Conservation (phyloP, 305 asterid species). For the Rubia peregrina region DNA sequence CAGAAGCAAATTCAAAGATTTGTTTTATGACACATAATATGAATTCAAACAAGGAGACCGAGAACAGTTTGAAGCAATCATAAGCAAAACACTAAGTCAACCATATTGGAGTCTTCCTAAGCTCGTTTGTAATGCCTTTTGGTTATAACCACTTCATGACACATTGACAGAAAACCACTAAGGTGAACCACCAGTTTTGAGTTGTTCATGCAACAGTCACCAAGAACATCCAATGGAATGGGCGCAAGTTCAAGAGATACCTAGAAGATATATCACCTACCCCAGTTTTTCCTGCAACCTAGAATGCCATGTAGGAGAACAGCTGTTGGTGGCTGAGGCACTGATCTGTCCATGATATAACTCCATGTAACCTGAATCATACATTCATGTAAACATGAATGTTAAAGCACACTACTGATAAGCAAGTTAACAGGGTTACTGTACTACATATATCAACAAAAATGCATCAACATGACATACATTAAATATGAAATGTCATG, state of each 20-base stretch:
- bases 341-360: constrained; percentile 61
- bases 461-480: not conserved
- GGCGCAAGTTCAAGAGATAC: not conserved
- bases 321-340: constrained; percentile 91
- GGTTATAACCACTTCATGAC: not conserved
- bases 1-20: not conserved
- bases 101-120: not conserved
- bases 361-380: constrained; percentile 81
- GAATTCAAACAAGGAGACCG: not conserved
- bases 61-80: too few relatives aligned
- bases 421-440: not conserved
- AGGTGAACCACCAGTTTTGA: not conserved
- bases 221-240: not conserved
- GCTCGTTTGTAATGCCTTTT: not conserved
- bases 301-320: constrained; percentile 95
- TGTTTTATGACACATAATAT: not conserved
- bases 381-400: constrained; percentile 8
- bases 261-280: constrained; percentile 27
- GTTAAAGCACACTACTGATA: not conserved
- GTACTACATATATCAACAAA: not conserved
- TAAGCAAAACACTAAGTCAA: not conserved
- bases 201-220: not conserved
- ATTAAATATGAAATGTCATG: not conserved
- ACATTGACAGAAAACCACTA: not conserved
- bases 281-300: constrained; percentile 97